A percentile compares a stretch with the other conserved stretches of the same genome.
Conservation (phyloP, 306 rosid species). For the Glycyrrhiza uralensis region DNA sequence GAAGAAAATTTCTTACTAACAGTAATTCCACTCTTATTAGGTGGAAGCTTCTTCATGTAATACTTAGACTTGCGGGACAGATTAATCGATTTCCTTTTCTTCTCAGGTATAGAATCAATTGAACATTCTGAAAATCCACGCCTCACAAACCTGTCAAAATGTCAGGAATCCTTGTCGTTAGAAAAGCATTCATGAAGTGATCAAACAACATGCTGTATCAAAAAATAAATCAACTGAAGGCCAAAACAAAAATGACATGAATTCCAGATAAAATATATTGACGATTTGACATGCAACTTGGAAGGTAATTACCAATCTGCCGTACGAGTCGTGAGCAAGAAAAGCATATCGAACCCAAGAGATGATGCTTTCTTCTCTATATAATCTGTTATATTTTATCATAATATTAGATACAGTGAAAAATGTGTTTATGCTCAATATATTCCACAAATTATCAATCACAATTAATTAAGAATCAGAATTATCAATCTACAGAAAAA, state of each 20-base stretch:
- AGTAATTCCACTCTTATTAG: slow-evolving; percentile 50
- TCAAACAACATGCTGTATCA: not conserved
- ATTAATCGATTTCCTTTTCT: slow-evolving; percentile 48
- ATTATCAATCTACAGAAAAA: not conserved
- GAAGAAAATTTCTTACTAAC: slow-evolving; percentile 24
- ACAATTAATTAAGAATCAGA: not conserved
- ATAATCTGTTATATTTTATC: slow-evolving; percentile 47
- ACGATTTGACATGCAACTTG: not conserved
- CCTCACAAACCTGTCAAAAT: slow-evolving; percentile 67
- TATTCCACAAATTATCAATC: not conserved
- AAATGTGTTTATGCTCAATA: too few relatives aligned
- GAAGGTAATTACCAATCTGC: slow-evolving; percentile 63
- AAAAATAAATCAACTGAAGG: not conserved
- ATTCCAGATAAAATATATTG: not conserved
- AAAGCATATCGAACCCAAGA: slow-evolving; percentile 60
- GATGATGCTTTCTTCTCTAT: slow-evolving; percentile 72
- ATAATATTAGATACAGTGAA: not conserved
- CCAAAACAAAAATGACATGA: too few relatives aligned
- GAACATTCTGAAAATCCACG: slow-evolving; percentile 81
- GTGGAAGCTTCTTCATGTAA: slow-evolving; percentile 62
- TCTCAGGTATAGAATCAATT: slow-evolving; percentile 62
- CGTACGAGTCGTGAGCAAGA: slow-evolving; percentile 72
- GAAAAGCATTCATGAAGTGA: slow-evolving; percentile 14
- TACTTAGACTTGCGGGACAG: slow-evolving; percentile 74
- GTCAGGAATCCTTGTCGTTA: not conserved